phyloP scores from a whole-genome alignment of 352 stramenopile species.

The Phytophthora pseudosyringae region DNA sequence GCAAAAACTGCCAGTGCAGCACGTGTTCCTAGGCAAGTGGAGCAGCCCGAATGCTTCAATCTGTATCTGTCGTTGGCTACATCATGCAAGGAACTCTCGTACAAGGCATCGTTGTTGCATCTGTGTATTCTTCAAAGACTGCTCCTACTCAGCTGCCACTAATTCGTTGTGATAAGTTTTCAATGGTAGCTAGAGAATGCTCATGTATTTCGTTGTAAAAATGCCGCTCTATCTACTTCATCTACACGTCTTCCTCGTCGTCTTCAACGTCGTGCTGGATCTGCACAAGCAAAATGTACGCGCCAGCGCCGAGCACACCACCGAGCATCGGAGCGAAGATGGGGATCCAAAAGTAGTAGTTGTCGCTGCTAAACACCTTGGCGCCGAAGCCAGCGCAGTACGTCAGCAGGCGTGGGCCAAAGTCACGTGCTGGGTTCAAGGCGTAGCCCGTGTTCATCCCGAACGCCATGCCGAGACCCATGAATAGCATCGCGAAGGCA shows the following conservation, averaged over 20 bases:
- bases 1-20: neutral
- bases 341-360: slow-evolving; percentile 71
- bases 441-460: slow-evolving; percentile 51
- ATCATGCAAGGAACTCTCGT: neutral
- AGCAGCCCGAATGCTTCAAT: slow-evolving; percentile 2
- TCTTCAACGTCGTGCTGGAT: slow-evolving; percentile 54
- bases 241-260: slow-evolving; percentile 18
- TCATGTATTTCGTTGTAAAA: neutral
- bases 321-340: slow-evolving; percentile 55
- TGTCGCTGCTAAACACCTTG: slow-evolving; percentile 55
- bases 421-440: slow-evolving; percentile 56
- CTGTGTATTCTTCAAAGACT: too few species aligned
- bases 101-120: too few species aligned
- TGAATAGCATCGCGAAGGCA: slow-evolving; percentile 57
- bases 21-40: neutral
- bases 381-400: slow-evolving; percentile 55
- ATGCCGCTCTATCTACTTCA: neutral
- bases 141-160: too few species aligned
- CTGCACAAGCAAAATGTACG: slow-evolving; percentile 58
- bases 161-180: too few species aligned
- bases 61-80: neutral
- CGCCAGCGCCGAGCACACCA: slow-evolving; percentile 45
- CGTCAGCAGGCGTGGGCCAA: slow-evolving; percentile 52
- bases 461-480: slow-evolving; percentile 65
- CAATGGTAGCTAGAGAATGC: too few species aligned